Evolutionary conservation across 2,329 filamentous ascomycete genomes (phyloP).

Genomic region (Karstenula rhodostoma): DNA sequence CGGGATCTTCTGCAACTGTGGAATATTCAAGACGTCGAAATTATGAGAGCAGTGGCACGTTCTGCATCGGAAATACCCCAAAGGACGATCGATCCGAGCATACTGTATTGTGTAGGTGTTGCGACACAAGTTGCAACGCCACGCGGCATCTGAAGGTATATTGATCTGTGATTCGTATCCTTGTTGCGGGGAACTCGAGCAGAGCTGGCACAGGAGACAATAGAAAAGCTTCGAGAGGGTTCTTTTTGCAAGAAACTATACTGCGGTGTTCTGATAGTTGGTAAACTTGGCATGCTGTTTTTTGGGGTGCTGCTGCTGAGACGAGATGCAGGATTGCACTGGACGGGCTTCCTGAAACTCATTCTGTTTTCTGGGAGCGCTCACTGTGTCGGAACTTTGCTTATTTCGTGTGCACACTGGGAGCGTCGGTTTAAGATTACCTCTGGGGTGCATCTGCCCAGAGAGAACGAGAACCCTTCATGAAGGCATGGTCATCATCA

Average conservation of each 20-base stretch:
- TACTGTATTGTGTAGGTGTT: not conserved
- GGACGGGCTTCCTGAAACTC: too few species aligned
- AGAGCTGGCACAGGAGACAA: not conserved
- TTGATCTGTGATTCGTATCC: not conserved
- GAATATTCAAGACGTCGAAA: not conserved
- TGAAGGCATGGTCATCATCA: too few species aligned
- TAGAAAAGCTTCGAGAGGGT: not conserved
- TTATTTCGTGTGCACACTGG: not conserved
- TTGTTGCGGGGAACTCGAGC: not conserved
- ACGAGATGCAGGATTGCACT: too few species aligned
- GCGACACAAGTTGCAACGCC: not conserved
- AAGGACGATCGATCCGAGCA: not conserved
- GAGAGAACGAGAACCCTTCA: too few species aligned
- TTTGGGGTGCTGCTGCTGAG: too few species aligned
- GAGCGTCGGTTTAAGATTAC: not conserved
- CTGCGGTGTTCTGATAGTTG: not conserved
- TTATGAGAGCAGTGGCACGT: not conserved
- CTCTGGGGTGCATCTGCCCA: too few species aligned
- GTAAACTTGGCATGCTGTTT: too few species aligned
- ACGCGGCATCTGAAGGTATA: not conserved
- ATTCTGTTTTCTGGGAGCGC: not conserved
- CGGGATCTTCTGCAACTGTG: not conserved
- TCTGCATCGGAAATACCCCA: not conserved
- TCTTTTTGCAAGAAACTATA: not conserved
- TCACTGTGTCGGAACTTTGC: not conserved